Conservation (phyloP, 768 basidiomycete genomes). For the Kwoniella botswanensis region DNA sequence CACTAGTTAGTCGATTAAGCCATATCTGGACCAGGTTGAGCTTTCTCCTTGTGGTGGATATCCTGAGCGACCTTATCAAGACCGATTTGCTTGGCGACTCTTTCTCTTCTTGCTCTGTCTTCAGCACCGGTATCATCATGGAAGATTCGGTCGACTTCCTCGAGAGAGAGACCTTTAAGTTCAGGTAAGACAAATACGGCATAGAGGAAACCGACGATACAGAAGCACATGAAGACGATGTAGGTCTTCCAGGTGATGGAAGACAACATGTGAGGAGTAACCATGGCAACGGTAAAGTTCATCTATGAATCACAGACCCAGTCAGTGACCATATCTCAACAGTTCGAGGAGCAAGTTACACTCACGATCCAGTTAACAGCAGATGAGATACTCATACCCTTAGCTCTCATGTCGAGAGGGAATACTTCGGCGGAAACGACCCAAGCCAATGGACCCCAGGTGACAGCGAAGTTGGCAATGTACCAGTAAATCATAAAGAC, state of each 20-base stretch:
- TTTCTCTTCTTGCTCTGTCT: conserved; percentile 64
- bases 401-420: conserved; percentile 68
- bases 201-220: conserved; percentile 71
- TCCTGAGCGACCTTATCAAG: conserved; percentile 60
- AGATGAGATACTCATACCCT: conserved; percentile 75
- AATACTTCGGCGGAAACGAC: conserved; percentile 72
- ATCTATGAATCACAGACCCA: conserved; percentile 26
- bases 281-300: conserved; percentile 63
- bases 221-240: conserved; percentile 68
- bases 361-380: conserved; percentile 69
- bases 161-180: conserved; percentile 67
- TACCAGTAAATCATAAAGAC: conserved; percentile 69
- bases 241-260: conserved; percentile 73
- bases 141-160: conserved; percentile 87
- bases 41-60: conserved; percentile 49
- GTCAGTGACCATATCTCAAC: neutral
- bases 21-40: conserved; percentile 10
- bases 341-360: conserved; percentile 16
- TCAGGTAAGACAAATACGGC: conserved; percentile 67
- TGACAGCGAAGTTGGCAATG: conserved; percentile 75
- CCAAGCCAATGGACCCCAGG: conserved; percentile 69
- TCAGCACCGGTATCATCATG: conserved; percentile 67
- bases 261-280: conserved; percentile 75
- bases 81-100: conserved; percentile 70
- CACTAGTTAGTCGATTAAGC: conserved; percentile 1